Base-by-base conservation (phyloP, 208 protist genomes). In the Acanthamoeba lenticulata region DNA sequence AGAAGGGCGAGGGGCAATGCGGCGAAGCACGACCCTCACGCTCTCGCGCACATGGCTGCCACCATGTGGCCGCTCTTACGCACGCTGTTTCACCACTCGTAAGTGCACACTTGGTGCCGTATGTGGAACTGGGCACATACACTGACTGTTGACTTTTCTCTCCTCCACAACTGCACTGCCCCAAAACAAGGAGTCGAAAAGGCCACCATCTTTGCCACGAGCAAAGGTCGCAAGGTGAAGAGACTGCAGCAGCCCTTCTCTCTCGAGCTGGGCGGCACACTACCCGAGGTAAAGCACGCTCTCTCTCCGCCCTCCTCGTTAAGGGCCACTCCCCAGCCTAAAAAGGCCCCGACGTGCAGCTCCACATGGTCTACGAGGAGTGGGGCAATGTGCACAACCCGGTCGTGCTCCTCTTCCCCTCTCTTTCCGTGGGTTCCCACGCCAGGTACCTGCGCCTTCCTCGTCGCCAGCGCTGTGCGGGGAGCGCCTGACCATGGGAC, bases 381-480 rank as follows among this genome's bases (percentile, higher is more conserved):
- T 93, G 88, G 88, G 88, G 88, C 57, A 93, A 93, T 42, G 60
- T 27, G 3, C 38, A 79, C 34, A 72, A 34, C 57, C 40, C 38
- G 7, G 88, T 93, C 36, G 88, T 93, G 38, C 44, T 93, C 19
- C 24, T 93, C 88, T 93, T 93, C 45, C 88, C 88, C n/a, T 93
- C 88, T 0, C 88, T 93, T 0, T 93, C 88, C 19, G 88, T 93
- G 1, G 88, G 88, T 3, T 62, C 44, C 27, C 88, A 93, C n/a
- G 88, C 88, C 40, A 72, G 62, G 88, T 93, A 81, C 60, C 44
- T 4, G 27, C 27, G 9, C 32, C 17, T 38, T 5, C 77, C 29
- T 21, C 36, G 52, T 55, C 38, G 42, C 36, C 36, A 24, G 7
- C 38, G 9, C 79, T 89, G 34, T 32, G 19, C 45, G 17, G 15